A percentile compares a stretch with the other conserved stretches of the same genome.
Evolutionary conservation across 805 yeast genomes (phyloP).

Genomic region (Candida corydali): DNA sequence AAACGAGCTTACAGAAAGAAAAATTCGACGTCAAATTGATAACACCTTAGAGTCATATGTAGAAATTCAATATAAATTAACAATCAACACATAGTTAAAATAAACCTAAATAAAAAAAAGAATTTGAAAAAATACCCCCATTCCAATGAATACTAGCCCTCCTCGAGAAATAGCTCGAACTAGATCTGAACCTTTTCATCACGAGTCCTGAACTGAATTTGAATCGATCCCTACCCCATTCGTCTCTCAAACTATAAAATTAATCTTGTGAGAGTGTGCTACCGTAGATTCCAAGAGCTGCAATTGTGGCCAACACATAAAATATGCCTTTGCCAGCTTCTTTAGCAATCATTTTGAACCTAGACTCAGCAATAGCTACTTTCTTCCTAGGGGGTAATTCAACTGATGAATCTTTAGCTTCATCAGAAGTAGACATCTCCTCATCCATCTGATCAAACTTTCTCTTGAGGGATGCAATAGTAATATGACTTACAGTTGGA

Average conservation of each 20-base stretch:
- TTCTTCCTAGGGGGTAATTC: constrained; percentile 8
- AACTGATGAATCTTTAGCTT: not conserved
- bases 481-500: not conserved
- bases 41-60: not conserved
- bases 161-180: no score
- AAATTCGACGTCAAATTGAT: constrained; percentile 10
- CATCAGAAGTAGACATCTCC: not conserved
- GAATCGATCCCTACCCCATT: no score
- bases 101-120: no score
- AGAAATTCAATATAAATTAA: constrained; percentile 1
- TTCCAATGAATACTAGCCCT: no score
- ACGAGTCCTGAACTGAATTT: no score
- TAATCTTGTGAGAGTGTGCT: constrained; percentile 12
- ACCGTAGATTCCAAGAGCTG: constrained; percentile 36
- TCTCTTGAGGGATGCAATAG: constrained; percentile 1
- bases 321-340: constrained; percentile 30
- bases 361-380: constrained; percentile 7
- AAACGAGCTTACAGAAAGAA: constrained; percentile 10
- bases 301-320: constrained; percentile 28
- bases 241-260: no score
- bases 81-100: not conserved
- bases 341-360: constrained; percentile 17
- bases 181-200: not conserved
- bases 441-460: constrained; percentile 3
- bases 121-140: no score